Conservation (phyloP, 2,329 filamentous ascomycete genomes). For the Ophiostoma australiae region DNA sequence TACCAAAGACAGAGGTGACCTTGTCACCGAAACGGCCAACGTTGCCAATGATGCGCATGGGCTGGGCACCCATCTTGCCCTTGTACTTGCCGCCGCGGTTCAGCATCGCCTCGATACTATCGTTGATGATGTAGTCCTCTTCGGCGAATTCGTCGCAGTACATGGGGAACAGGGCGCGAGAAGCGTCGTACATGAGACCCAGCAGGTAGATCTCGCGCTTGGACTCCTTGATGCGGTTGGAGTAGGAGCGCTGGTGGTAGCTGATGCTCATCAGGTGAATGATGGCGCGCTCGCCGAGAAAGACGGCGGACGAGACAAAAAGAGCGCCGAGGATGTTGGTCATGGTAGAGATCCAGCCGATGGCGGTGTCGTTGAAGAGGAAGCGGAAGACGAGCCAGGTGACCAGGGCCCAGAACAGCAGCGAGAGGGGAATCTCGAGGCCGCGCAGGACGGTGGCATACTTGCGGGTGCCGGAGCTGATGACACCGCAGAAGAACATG, state of each 20-base stretch:
- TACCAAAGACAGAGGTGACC: constrained; percentile 86
- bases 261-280: constrained; percentile 80
- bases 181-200: constrained; percentile 83
- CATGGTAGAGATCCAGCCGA: constrained; percentile 55
- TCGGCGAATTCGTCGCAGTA: constrained; percentile 87
- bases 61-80: constrained; percentile 55
- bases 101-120: constrained; percentile 68
- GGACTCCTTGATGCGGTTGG: constrained; percentile 77
- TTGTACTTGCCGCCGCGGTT: constrained; percentile 31
- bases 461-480: constrained; percentile 65
- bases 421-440: constrained; percentile 60
- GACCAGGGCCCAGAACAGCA: constrained; percentile 64
- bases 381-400: constrained; percentile 58
- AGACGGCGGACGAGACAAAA: constrained; percentile 64
- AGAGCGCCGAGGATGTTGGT: constrained; percentile 61
- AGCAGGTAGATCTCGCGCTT: constrained; percentile 81
- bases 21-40: constrained; percentile 85
- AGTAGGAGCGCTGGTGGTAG: constrained; percentile 80
- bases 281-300: constrained; percentile 70
- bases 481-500: constrained; percentile 64
- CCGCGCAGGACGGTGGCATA: constrained; percentile 62
- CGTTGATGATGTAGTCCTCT: constrained; percentile 87
- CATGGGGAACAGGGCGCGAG: constrained; percentile 79
- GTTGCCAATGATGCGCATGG: constrained; percentile 69
- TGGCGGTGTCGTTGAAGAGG: constrained; percentile 42